These are phyloP conservation scores for Chytriomyces sp. DNA, from an alignment of 192 early-diverging fungal genomes.

Conservation along the genomic window DNA sequence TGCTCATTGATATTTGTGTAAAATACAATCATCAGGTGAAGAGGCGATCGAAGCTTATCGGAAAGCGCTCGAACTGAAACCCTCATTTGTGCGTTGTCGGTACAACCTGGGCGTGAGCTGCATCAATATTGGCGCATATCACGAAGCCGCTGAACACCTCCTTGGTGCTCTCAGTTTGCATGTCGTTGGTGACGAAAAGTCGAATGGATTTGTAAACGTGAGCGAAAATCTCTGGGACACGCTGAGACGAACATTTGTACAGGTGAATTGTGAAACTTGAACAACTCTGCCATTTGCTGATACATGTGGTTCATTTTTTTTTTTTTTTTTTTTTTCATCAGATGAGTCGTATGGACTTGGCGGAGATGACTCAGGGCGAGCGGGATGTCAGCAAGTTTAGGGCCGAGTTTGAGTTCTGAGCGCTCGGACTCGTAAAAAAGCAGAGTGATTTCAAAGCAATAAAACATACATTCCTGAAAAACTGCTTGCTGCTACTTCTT, in stretches of 20 bases:
- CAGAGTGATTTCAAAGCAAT: no score
- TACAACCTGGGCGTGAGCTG: slow-evolving; percentile 93
- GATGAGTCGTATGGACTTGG: slow-evolving; percentile 48
- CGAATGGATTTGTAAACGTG: slow-evolving; percentile 22
- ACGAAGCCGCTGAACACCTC: slow-evolving; percentile 90
- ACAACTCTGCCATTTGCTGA: no score
- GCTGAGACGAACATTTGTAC: slow-evolving; percentile 38
- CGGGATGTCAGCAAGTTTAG: slow-evolving; percentile 41
- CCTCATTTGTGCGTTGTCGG: slow-evolving; percentile 87
- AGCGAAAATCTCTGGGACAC: slow-evolving; percentile 47
- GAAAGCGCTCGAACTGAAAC: slow-evolving; percentile 88
- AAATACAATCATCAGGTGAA: slow-evolving; percentile 7
- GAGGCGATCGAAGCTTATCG: slow-evolving; percentile 91
- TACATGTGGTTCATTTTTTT: neutral
- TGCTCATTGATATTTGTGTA: no score
- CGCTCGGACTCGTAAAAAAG: no score
- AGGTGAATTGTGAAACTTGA: no score
- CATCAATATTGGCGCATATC: slow-evolving; percentile 83
- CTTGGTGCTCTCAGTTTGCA: slow-evolving; percentile 82
- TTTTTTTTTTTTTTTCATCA: no score
- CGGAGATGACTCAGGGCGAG: slow-evolving; percentile 35
- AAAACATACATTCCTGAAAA: no score
- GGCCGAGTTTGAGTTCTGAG: slow-evolving; percentile 52
- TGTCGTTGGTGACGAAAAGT: slow-evolving; percentile 17
- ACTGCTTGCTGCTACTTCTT: no score